These are phyloP conservation scores for Solanum acaule DNA, from an alignment of 257 asterid genomes.

Conservation along the genomic window DNA sequence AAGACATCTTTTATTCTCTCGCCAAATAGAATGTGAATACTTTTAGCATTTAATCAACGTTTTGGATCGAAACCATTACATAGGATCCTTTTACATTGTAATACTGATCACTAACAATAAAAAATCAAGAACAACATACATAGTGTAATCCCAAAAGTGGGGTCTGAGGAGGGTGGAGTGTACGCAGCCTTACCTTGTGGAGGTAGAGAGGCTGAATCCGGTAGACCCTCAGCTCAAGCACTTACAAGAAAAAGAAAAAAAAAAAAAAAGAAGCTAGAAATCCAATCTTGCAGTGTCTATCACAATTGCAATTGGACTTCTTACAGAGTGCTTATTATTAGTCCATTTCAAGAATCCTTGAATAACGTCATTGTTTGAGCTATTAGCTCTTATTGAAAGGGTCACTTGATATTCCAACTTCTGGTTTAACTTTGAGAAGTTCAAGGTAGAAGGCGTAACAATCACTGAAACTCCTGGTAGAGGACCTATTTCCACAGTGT, in stretches of 20 bases:
- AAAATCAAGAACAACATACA: background rate
- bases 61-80: background rate
- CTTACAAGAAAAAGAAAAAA: background rate
- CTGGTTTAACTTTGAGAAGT: conserved; percentile 15
- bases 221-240: background rate
- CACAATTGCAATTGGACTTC: conserved; percentile 21
- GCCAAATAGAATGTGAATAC: background rate
- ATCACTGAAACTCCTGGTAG: conserved; percentile 14
- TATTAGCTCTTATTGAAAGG: background rate
- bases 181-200: background rate
- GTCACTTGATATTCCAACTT: conserved; percentile 24
- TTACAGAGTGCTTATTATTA: conserved; percentile 13
- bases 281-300: background rate
- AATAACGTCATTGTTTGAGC: background rate
- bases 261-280: background rate
- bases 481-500: conserved; percentile 7
- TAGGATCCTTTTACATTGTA: background rate
- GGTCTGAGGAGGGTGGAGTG: background rate
- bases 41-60: background rate
- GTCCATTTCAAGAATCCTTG: conserved; percentile 38
- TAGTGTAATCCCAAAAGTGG: background rate
- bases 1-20: no score
- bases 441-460: conserved; percentile 19
- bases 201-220: background rate
- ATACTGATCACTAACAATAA: background rate